Evolutionary conservation across 139 green algal genomes (phyloP).

Genomic region (Chlorella sorokiniana): DNA sequence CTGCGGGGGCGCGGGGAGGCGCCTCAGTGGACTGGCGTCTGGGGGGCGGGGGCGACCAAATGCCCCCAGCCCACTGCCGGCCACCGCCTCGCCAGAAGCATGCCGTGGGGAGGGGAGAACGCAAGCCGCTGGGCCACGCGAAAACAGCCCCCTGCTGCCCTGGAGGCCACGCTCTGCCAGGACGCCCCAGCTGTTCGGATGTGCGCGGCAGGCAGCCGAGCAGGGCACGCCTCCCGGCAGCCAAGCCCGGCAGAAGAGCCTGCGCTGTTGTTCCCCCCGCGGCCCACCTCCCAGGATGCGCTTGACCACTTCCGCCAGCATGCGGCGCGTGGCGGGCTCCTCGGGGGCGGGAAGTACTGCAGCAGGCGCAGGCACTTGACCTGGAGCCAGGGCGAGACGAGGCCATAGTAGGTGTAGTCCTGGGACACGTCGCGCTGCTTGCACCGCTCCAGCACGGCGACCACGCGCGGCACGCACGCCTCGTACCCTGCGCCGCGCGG

Average conservation of each 20-base stretch:
- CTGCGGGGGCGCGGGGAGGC: constrained; percentile 4
- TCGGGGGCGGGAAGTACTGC: constrained; percentile 94
- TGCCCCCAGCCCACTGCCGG: too few species aligned
- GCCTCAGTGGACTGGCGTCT: not conserved
- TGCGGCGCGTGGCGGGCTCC: constrained; percentile 54
- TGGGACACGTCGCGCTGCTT: constrained; percentile 77
- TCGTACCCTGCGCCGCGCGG: constrained; percentile 74
- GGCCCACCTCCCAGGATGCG: constrained; percentile 62
- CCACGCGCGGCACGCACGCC: constrained; percentile 76
- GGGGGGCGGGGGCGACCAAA: too few species aligned
- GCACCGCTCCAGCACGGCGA: constrained; percentile 85
- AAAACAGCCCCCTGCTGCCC: not conserved
- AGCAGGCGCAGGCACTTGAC: constrained; percentile 90
- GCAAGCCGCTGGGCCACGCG: not conserved
- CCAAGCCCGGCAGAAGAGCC: not conserved
- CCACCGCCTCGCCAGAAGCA: too few species aligned
- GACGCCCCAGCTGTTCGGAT: not conserved
- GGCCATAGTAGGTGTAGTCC: constrained; percentile 99
- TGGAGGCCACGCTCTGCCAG: not conserved
- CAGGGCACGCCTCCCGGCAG: not conserved
- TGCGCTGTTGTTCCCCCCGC: not conserved
- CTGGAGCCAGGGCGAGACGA: constrained; percentile 97
- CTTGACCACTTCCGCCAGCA: constrained; percentile 67
- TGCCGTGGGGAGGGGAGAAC: not conserved
- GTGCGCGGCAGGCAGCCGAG: too few species aligned